Evolutionary conservation across 345 rosid genomes (phyloP).

Genomic region (Clausena lansium): DNA sequence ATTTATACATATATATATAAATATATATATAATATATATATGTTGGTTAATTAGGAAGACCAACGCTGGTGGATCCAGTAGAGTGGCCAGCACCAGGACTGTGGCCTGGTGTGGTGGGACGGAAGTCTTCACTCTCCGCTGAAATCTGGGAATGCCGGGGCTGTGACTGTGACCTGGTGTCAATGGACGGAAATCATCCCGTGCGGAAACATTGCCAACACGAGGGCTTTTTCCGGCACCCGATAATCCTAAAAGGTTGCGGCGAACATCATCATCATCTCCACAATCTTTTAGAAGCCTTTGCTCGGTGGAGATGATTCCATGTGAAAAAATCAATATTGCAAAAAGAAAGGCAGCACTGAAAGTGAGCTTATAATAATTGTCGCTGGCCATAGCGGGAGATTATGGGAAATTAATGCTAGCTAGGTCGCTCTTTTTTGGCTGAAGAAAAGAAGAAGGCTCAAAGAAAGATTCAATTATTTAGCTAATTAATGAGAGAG

Average conservation of each 20-base stretch:
- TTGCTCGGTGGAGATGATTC: constrained; percentile 20
- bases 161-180: not conserved
- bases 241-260: constrained; percentile 11
- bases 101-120: constrained; percentile 49
- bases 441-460: not conserved
- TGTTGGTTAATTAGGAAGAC: too few relatives aligned
- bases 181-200: not conserved
- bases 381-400: constrained; percentile 19
- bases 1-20: too few relatives aligned
- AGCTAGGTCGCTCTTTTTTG: not conserved
- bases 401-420: not conserved
- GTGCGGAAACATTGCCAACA: not conserved
- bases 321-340: constrained; percentile 19
- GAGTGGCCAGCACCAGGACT: constrained; percentile 61
- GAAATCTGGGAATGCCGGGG: not conserved
- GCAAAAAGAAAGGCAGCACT: constrained; percentile 13
- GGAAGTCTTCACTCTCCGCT: constrained; percentile 26
- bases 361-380: constrained; percentile 2
- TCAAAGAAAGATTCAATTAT: too few relatives aligned
- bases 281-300: constrained; percentile 19
- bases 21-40: too few relatives aligned
- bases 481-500: not conserved
- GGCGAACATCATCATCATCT: constrained; percentile 1
- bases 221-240: not conserved
- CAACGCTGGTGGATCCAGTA: too few relatives aligned